phyloP scores from a whole-genome alignment of 2,329 filamentous ascomycete genomes.

The Pseudonectria buxi region DNA sequence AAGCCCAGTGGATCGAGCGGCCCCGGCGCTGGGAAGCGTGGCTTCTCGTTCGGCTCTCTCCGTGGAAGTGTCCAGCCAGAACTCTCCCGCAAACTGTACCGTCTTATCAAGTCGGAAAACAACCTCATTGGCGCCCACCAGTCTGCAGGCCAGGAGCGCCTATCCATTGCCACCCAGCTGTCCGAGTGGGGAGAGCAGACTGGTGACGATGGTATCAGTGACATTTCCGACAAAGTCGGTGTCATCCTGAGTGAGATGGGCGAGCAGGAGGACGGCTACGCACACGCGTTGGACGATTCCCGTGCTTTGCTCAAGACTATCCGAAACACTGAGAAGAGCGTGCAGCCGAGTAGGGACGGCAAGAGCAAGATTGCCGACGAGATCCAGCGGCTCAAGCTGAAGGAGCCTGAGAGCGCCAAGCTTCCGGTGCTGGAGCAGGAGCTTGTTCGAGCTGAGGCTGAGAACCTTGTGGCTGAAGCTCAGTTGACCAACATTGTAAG shows the following conservation, averaged over 20 bases:
- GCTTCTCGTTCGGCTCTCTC: slow-evolving; percentile 80
- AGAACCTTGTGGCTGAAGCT: slow-evolving; percentile 92
- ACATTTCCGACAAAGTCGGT: slow-evolving; percentile 92
- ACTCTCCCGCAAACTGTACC: slow-evolving; percentile 80
- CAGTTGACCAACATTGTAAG: slow-evolving; percentile 89
- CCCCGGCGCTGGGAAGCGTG: slow-evolving; percentile 42
- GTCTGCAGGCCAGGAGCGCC: slow-evolving; percentile 73
- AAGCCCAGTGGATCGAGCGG: slow-evolving; percentile 27
- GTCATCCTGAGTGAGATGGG: slow-evolving; percentile 88
- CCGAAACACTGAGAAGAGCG: slow-evolving; percentile 89
- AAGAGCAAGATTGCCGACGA: slow-evolving; percentile 87
- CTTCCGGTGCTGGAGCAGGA: slow-evolving; percentile 89
- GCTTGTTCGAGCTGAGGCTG: slow-evolving; percentile 89
- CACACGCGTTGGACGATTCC: slow-evolving; percentile 80
- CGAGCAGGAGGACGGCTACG: slow-evolving; percentile 86
- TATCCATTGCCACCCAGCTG: slow-evolving; percentile 80
- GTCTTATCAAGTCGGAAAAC: slow-evolving; percentile 93
- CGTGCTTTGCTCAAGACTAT: slow-evolving; percentile 81
- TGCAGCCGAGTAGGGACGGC: slow-evolving; percentile 84
- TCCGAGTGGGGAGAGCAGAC: slow-evolving; percentile 96
- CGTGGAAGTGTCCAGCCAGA: slow-evolving; percentile 81
- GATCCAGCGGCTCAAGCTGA: slow-evolving; percentile 84
- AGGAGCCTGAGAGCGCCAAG: slow-evolving; percentile 78
- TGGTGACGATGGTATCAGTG: slow-evolving; percentile 76
- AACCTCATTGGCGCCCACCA: slow-evolving; percentile 80